These are phyloP conservation scores for Forsythia suspensa DNA, from an alignment of 257 asterid genomes.

Conservation along the genomic window DNA sequence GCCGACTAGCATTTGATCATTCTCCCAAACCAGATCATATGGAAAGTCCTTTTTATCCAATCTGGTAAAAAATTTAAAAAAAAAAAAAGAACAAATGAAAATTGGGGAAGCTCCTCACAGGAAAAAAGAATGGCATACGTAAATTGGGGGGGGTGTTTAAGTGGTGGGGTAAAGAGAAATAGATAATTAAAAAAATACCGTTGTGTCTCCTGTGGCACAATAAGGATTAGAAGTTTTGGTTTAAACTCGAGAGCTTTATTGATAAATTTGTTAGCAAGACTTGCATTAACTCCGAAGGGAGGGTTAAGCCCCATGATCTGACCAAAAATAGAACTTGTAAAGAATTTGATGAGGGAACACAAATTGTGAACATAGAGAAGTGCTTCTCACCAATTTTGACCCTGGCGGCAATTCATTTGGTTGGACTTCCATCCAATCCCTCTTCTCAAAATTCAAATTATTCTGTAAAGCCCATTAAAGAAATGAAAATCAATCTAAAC, in stretches of 20 bases:
- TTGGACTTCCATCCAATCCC: conserved; percentile 74
- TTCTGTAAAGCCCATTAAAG: conserved; percentile 47
- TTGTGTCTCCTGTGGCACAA: conserved; percentile 70
- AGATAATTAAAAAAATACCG: conserved; percentile 34
- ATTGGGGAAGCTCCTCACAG: not conserved
- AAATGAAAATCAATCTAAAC: conserved; percentile 7
- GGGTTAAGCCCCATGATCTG: conserved; percentile 98
- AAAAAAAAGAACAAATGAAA: not conserved
- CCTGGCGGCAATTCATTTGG: conserved; percentile 65
- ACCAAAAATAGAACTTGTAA: conserved; percentile 22
- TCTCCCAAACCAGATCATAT: conserved; percentile 84
- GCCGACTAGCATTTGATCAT: conserved; percentile 64
- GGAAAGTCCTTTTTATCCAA: conserved; percentile 51
- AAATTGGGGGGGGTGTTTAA: not conserved
- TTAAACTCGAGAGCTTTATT: conserved; percentile 82
- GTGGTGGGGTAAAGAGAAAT: not conserved
- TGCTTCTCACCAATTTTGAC: conserved; percentile 65
- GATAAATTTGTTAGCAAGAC: conserved; percentile 73
- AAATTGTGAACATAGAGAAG: conserved; percentile 18
- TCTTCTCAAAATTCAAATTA: conserved; percentile 77
- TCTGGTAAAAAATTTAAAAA: conserved; percentile 40
- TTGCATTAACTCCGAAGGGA: conserved; percentile 78
- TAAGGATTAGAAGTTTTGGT: conserved; percentile 85
- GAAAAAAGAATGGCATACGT: not conserved
- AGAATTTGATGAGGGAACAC: conserved; percentile 6